Evolutionary conservation across 1,139 yeast genomes (phyloP).

Genomic region (Zygotorulaspora mrakii): DNA sequence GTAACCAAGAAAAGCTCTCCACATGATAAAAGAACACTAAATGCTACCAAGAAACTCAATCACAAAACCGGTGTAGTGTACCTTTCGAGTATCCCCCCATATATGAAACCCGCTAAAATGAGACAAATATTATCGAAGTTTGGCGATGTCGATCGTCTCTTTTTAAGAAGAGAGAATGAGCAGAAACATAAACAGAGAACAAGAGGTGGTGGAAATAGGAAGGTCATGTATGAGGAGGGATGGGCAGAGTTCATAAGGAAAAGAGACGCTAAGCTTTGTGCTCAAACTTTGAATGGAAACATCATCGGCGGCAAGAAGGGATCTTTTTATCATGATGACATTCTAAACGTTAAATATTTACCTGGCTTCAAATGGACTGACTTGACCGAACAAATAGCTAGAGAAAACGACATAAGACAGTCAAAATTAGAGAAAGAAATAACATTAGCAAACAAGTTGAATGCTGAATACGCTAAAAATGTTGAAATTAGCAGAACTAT

Average conservation of each 20-base stretch:
- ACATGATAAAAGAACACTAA: constrained; percentile 38
- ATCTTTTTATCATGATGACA: constrained; percentile 90
- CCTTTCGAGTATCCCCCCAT: constrained; percentile 87
- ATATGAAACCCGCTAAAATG: constrained; percentile 91
- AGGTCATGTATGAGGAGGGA: constrained; percentile 84
- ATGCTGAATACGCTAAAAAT: constrained; percentile 75
- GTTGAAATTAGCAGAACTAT: constrained; percentile 86
- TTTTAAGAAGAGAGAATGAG: constrained; percentile 81
- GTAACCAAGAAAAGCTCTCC: constrained; percentile 21
- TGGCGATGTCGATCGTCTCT: constrained; percentile 82
- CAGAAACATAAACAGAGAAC: constrained; percentile 62
- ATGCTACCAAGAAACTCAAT: constrained; percentile 55
- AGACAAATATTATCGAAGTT: constrained; percentile 75
- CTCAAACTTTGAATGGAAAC: constrained; percentile 80
- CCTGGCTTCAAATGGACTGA: constrained; percentile 95
- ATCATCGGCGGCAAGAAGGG: constrained; percentile 90
- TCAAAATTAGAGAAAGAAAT: constrained; percentile 83
- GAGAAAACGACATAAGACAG: constrained; percentile 85
- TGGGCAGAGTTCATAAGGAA: constrained; percentile 92
- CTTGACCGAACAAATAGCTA: constrained; percentile 87
- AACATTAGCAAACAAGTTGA: constrained; percentile 81
- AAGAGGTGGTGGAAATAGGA: constrained; percentile 91
- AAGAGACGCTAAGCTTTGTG: constrained; percentile 84
- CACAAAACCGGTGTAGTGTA: constrained; percentile 86
- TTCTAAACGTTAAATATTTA: constrained; percentile 81